Conservation (phyloP, 345 rosid genomes). For the Dimocarpus longan region DNA sequence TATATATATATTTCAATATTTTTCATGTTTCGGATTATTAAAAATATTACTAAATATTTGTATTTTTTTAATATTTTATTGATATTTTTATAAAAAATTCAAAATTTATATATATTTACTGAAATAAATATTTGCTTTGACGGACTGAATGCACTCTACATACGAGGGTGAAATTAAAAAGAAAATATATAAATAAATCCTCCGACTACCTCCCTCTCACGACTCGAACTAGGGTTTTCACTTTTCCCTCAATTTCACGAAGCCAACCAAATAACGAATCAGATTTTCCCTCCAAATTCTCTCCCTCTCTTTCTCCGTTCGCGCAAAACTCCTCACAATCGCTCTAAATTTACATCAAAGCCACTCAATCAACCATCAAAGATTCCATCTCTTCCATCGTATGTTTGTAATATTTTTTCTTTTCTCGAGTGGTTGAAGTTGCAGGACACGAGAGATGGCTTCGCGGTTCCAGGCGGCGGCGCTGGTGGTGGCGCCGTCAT, state of each 20-base stretch:
- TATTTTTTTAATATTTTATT: too few species aligned
- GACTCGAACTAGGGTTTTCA: constrained; percentile 72
- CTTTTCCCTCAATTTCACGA: neutral
- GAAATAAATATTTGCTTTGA: too few species aligned
- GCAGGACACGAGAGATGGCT: constrained; percentile 44
- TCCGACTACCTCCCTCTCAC: constrained; percentile 1
- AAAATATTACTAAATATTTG: too few species aligned
- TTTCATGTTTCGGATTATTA: too few species aligned
- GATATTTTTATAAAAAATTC: too few species aligned
- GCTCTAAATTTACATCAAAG: neutral
- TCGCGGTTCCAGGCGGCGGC: constrained; percentile 82
- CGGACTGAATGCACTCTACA: too few species aligned
- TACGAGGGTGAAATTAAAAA: too few species aligned
- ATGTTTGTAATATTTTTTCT: neutral
- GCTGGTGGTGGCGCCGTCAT: constrained; percentile 72
- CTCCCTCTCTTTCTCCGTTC: neutral
- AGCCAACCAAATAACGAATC: neutral
- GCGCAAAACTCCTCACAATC: neutral
- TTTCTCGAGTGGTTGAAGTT: neutral
- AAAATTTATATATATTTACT: too few species aligned
- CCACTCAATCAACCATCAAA: neutral
- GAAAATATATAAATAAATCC: neutral
- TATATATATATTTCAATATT: too few species aligned
- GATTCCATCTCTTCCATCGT: neutral
- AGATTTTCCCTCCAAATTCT: constrained; percentile 47